Conservation (phyloP, 371 early-diverging fungal species). For the Zancudomyces culisetae region DNA sequence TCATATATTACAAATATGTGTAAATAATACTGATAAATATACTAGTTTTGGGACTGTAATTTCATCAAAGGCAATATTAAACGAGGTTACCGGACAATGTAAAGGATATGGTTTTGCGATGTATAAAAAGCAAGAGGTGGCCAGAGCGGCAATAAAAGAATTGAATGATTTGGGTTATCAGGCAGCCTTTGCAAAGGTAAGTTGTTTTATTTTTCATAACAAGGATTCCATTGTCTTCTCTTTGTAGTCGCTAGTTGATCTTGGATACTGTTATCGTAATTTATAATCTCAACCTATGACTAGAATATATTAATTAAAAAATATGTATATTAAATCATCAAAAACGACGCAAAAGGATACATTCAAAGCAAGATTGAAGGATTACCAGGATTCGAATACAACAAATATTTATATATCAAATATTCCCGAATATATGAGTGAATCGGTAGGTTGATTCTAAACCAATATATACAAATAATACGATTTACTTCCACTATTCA, state of each 20-base stretch:
- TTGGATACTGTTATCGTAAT: too few species aligned
- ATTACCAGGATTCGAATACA: conserved; percentile 52
- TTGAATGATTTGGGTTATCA: conserved; percentile 43
- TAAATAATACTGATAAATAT: not conserved
- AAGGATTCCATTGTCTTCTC: too few species aligned
- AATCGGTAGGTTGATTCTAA: conserved; percentile 28
- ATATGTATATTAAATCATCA: too few species aligned
- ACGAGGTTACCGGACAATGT: conserved; percentile 58
- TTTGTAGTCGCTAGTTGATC: too few species aligned
- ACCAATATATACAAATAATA: not conserved
- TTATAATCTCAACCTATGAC: too few species aligned
- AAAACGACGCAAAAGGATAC: conserved; percentile 39
- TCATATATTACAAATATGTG: not conserved
- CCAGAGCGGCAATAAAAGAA: conserved; percentile 45
- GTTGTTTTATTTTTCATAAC: not conserved
- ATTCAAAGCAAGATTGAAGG: conserved; percentile 50
- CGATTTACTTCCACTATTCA: too few species aligned
- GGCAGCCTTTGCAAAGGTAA: conserved; percentile 52
- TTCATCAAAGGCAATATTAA: conserved; percentile 69
- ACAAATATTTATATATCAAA: conserved; percentile 74
- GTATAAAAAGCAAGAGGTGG: conserved; percentile 54
- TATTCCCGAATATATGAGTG: conserved; percentile 47
- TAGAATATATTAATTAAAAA: too few species aligned
- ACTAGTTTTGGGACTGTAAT: conserved; percentile 54
- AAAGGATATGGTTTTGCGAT: conserved; percentile 85